phyloP scores from a whole-genome alignment of 2,329 filamentous ascomycete species.

The Aspergillus niger region DNA sequence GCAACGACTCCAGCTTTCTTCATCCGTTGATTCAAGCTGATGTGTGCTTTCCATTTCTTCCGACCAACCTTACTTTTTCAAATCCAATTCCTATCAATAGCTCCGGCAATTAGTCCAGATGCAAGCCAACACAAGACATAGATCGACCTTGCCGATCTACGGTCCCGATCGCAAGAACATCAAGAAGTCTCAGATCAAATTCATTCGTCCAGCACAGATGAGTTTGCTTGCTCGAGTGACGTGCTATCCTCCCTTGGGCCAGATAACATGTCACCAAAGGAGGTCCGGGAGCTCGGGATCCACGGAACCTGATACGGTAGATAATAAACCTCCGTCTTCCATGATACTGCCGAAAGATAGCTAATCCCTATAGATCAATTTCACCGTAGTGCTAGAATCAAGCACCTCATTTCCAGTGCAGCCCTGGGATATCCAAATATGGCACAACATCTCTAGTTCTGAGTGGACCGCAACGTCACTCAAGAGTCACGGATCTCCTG shows the following conservation, averaged over 20 bases:
- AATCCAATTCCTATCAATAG: neutral
- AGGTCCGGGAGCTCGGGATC: slow-evolving; percentile 31
- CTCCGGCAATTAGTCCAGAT: neutral
- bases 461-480: slow-evolving; percentile 62
- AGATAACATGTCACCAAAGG: slow-evolving; percentile 64
- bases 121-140: slow-evolving; percentile 15
- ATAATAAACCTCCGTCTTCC: neutral
- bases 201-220: slow-evolving; percentile 42
- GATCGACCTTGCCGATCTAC: slow-evolving; percentile 25
- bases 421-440: slow-evolving; percentile 72
- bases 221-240: slow-evolving; percentile 58
- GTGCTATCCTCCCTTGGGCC: slow-evolving; percentile 72
- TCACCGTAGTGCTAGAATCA: slow-evolving; percentile 72
- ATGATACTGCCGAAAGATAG: neutral
- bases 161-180: slow-evolving; percentile 13
- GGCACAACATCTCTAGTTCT: slow-evolving; percentile 66
- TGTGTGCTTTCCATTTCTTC: neutral
- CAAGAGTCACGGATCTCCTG: slow-evolving; percentile 38
- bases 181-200: slow-evolving; percentile 24
- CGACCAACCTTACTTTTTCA: neutral
- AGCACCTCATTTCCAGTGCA: slow-evolving; percentile 56
- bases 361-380: slow-evolving; percentile 47
- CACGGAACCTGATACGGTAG: slow-evolving; percentile 29
- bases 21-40: neutral
- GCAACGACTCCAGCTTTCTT: neutral